Evolutionary conservation across 139 green algal species (phyloP).

Genomic region (Penium margaritaceum): DNA sequence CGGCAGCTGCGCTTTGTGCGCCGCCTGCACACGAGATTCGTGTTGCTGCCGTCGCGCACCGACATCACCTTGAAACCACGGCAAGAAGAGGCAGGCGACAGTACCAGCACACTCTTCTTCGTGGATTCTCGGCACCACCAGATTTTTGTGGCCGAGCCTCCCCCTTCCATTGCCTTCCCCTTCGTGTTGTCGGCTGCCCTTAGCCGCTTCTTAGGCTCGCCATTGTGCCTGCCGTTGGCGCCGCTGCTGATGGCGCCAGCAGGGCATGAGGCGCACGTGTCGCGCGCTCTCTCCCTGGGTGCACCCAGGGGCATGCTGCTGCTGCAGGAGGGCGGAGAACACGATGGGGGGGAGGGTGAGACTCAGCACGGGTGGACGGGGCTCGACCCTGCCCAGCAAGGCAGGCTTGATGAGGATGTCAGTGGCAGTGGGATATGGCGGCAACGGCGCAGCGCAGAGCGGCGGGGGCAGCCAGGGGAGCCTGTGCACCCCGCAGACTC

Average conservation of each 20-base stretch:
- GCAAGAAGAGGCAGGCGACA: not conserved
- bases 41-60: conserved; percentile 22
- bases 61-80: not conserved
- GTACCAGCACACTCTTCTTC: not conserved
- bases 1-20: conserved; percentile 18
- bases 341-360: no score
- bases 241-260: no score
- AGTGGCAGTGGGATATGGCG: no score
- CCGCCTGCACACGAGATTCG: conserved; percentile 20
- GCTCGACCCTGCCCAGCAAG: no score
- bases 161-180: no score
- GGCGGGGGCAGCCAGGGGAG: conserved; percentile 37
- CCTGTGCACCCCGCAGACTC: conserved; percentile 50
- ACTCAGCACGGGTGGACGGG: no score
- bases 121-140: not conserved
- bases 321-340: no score
- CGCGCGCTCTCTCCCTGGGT: no score
- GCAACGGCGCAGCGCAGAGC: not conserved
- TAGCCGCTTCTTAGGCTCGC: conserved; percentile 52
- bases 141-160: no score
- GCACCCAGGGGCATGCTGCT: no score
- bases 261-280: no score
- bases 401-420: no score
- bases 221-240: conserved; percentile 54
- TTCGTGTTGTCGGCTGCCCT: conserved; percentile 50